Conservation (phyloP, 441 rosid genomes). For the Euphorbia corollata region DNA sequence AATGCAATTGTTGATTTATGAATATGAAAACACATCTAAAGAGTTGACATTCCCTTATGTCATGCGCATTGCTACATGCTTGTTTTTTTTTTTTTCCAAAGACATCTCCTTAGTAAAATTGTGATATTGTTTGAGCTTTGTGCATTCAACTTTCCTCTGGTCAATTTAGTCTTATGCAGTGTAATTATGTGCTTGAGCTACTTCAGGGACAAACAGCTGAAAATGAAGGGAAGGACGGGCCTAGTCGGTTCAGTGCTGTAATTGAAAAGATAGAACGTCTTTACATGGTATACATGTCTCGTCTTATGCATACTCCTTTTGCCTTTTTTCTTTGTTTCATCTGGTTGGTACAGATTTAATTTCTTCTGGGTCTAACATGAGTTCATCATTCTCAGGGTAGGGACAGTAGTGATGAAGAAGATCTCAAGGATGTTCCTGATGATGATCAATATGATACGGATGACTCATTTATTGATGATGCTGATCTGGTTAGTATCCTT, state of each 20-base stretch:
- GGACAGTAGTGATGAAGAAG: conserved; percentile 96
- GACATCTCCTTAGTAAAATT: neutral
- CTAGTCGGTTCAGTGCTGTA: conserved; percentile 84
- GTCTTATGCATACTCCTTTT: conserved; percentile 12
- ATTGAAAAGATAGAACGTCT: conserved; percentile 99
- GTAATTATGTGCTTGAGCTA: conserved; percentile 18
- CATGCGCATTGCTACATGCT: neutral
- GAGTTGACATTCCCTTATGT: neutral
- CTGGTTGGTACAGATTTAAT: neutral
- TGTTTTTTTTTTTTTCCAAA: too few species aligned
- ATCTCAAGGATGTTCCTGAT: conserved; percentile 75
- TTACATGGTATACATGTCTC: conserved; percentile 50
- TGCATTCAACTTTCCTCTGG: neutral
- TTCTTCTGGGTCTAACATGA: conserved; percentile 17
- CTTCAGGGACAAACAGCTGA: conserved; percentile 51
- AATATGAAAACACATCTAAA: neutral
- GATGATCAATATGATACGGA: conserved; percentile 97
- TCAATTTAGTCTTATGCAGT: neutral
- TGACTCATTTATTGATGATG: conserved; percentile 96
- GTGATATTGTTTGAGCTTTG: neutral
- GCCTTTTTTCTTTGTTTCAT: neutral
- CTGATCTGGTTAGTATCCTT: conserved; percentile 69
- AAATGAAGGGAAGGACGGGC: conserved; percentile 46
- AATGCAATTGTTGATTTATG: neutral
- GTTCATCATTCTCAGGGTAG: conserved; percentile 53